phyloP scores from a whole-genome alignment of 257 asterid species.

The Striga asiatica region DNA sequence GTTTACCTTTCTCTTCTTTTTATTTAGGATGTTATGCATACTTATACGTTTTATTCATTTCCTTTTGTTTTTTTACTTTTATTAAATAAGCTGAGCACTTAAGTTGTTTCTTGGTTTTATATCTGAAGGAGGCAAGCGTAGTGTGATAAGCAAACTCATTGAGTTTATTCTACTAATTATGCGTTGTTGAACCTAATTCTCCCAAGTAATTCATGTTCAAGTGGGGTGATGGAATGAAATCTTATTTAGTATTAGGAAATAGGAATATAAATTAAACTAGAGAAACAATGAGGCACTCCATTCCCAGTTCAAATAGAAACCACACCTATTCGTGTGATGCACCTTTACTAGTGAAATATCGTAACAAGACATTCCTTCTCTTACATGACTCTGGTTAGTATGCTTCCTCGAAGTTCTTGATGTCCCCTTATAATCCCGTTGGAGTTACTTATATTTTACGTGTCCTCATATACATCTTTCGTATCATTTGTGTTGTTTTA shows the following conservation, averaged over 20 bases:
- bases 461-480: background rate
- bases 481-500: background rate
- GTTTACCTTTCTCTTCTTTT: background rate
- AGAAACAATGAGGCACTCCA: background rate
- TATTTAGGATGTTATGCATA: slow-evolving; percentile 9
- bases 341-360: background rate
- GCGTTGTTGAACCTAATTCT: background rate
- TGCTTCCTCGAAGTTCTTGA: background rate
- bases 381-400: background rate
- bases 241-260: background rate
- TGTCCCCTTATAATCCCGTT: background rate
- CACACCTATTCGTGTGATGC: background rate
- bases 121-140: slow-evolving; percentile 4
- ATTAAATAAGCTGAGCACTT: background rate
- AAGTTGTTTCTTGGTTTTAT: background rate
- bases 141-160: background rate
- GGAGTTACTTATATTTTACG: background rate
- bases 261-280: background rate
- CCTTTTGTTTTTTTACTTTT: background rate
- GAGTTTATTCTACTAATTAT: background rate
- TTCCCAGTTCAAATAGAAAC: background rate
- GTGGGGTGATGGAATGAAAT: background rate
- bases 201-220: background rate
- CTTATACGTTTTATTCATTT: slow-evolving; percentile 1
- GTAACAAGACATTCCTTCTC: background rate